Evolutionary conservation across 1,284 basidiomycete genomes (phyloP), one percentile per base, ranked within the genome.

Genomic region (Trametes pubescens): DNA sequence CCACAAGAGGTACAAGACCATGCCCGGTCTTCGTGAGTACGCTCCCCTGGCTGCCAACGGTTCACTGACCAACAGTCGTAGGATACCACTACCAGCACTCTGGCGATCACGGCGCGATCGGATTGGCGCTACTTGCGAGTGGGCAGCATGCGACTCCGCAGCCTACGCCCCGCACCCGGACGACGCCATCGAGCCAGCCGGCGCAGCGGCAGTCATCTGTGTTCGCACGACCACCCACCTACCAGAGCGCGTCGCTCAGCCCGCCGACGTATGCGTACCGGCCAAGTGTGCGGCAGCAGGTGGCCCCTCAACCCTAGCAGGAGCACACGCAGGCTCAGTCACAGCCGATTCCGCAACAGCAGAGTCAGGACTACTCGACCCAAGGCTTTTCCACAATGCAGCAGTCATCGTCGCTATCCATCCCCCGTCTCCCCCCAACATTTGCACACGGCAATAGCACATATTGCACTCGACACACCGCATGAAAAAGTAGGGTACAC

Each of bases 41-140:
- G 22, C n/a, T 4, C 18, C 10, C 29, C 5, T 13, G 34, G 18
- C 8, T 24, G 22, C 14, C 4, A n/a, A 38, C 43, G 16, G 57
- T 21, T 26, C 9, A 48, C 22, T 32, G 29, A 18, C 21, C n/a
- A n/a, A n/a, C n/a, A n/a, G n/a, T n/a, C 60, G 48, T 32, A 78
- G 80, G 93, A 73, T 99, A 99, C 72, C 96, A 99, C 79, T 99
- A 98, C 77, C 92, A 96, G 75, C 96, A 99, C 78, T 94, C 93
- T 35, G 96, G 97, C 18, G 95, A 96, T 60, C 97, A 99, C 76
- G 96, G 96, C 11, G 89, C 91, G 11, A 85, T 94, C 56, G 96
- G 96, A 7, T 81, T 98, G 0, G 86, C 90, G 51, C 82, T 97
- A 75, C 84, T 98, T 37, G 91, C 93, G 14, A 90, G 92, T 65